Base-by-base conservation (phyloP, 208 protist genomes). In the Trypanosoma boissoni region DNA sequence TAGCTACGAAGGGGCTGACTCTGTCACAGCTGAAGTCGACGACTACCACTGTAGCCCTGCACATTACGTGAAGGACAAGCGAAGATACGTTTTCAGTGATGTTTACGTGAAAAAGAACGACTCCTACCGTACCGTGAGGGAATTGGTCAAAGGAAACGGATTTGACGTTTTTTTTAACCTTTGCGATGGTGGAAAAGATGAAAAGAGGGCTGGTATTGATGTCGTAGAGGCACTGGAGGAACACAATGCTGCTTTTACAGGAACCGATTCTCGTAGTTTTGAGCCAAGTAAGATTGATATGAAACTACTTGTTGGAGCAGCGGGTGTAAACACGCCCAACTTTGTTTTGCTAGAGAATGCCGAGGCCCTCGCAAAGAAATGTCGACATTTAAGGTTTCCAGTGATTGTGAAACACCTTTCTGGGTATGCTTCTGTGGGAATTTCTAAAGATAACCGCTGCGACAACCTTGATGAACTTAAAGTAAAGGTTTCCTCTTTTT, bases 381-480 rank as follows among this genome's bases (percentile, higher is more conserved):
- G 87, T 68, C 74, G 81, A 5, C 82, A 91, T 65, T 63, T 95
- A 41, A 74, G 76, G 53, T 92, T 92, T 59, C 88, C 88, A 21
- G 83, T 95, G n/a, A 95, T 95, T 65, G 83, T 92, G 29, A 95
- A 95, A 64, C 88, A 92, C 66, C 64, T 90, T 16, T 87, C 80
- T 21, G 88, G 88, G 9, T 95, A 90, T 70, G 83, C 85, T 23
- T 92, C 85, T 16, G 85, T 95, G 9, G 88, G 88, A 44, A 92
- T 95, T 57, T 46, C 83, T 64, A 86, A 90, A 53, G 88, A 95
- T 49, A 91, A 73, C 64, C 79, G 82, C 10, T 95, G 88, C 57
- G 74, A 88, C 55, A 89, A 64, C 43, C 59, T 92, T 14, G 78
- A 91, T 21, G 74, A 95, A 68, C 79, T 95, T 18, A 79, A 79